Base-by-base conservation (phyloP, 2,329 filamentous ascomycete genomes). In the Beauveria caledonica region DNA sequence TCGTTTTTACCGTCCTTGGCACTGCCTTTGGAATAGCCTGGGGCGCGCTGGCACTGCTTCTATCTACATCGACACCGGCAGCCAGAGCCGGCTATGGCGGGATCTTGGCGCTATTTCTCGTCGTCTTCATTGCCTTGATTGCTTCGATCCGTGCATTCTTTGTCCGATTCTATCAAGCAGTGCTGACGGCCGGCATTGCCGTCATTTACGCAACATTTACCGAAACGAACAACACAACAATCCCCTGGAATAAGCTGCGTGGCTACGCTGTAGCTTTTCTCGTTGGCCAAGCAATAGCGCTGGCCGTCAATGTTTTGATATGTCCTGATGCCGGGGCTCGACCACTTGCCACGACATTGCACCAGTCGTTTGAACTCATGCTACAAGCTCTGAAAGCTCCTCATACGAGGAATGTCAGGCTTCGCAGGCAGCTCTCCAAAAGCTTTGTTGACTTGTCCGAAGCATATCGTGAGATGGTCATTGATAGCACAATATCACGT, bases 311-410 rank as follows among this genome's bases (percentile, higher is more conserved):
- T 64, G 68, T 76, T 44, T 55, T 74, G 10, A 64, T 85, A 4
- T 77, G 77, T 62, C 82, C 83, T 2, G 81, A 84, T 67, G 78
- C 80, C n/a, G 82, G 82, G 5, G 77, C 82, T 11, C 75, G 80
- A 49, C 75, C 78, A 8, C 67, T 85, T 9, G 80, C 81, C 2
- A 72, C 73, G 5, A 69, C 76, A 7, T 67, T 83, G 44, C 77
- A 81, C 63, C 68, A 75, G 59, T 73, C 78, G 1, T 80, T 83
- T 58, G 67, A 63, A 10, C 70, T 76, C 6, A 79, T 83, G 76
- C 71, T 76, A 68, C 71, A 74, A 62, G 70, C 71, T 1, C 65
- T 76, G 21, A 54, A 69, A 19, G 67, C 71, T 11, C 70, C 71
- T 23, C 68, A 66, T 2, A 66, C 68, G 2, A 68, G 67, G 54